phyloP scores from a whole-genome alignment of 768 basidiomycete species.

The Porpolomopsis calyptriformis region DNA sequence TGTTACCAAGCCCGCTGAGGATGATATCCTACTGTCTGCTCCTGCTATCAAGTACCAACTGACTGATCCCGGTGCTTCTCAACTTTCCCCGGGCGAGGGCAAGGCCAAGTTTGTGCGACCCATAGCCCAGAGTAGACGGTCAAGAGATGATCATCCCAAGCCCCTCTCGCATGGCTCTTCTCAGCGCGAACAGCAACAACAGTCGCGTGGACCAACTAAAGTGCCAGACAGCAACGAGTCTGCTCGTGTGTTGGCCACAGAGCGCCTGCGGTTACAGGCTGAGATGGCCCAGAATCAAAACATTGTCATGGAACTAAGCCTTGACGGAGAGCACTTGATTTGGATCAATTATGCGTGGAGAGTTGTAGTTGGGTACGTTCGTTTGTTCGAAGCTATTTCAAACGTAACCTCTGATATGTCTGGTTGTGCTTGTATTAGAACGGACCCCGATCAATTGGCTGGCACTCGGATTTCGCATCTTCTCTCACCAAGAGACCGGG shows the following conservation, averaged over 20 bases:
- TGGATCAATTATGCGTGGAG: slow-evolving; percentile 97
- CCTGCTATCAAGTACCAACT: slow-evolving; percentile 30
- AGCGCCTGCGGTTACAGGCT: slow-evolving; percentile 79
- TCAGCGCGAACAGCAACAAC: slow-evolving; percentile 23
- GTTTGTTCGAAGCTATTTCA: slow-evolving; percentile 3
- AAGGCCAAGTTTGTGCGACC: slow-evolving; percentile 40
- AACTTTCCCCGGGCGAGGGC: slow-evolving; percentile 43
- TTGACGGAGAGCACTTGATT: slow-evolving; percentile 90
- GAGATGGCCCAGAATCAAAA: slow-evolving; percentile 95
- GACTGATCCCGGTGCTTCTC: slow-evolving; percentile 35
- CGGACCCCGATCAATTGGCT: slow-evolving; percentile 69
- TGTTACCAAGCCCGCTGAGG: slow-evolving; percentile 82
- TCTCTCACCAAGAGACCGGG: slow-evolving; percentile 68
- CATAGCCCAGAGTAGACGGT: slow-evolving; percentile 40
- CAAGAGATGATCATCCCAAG: slow-evolving; percentile 50
- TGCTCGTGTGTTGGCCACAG: slow-evolving; percentile 76
- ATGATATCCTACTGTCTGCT: slow-evolving; percentile 26
- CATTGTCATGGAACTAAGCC: slow-evolving; percentile 86
- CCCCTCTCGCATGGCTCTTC: slow-evolving; percentile 29
- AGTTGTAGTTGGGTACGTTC: slow-evolving; percentile 74
- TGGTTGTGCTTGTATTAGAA: slow-evolving; percentile 34
- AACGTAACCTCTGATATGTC: slow-evolving; percentile 10
- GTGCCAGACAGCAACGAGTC: slow-evolving; percentile 56
- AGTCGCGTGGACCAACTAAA: slow-evolving; percentile 31
- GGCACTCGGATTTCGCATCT: slow-evolving; percentile 75